Evolutionary conservation across 2,329 filamentous ascomycete species (phyloP).

Genomic region (Sclerotinia glacialis): DNA sequence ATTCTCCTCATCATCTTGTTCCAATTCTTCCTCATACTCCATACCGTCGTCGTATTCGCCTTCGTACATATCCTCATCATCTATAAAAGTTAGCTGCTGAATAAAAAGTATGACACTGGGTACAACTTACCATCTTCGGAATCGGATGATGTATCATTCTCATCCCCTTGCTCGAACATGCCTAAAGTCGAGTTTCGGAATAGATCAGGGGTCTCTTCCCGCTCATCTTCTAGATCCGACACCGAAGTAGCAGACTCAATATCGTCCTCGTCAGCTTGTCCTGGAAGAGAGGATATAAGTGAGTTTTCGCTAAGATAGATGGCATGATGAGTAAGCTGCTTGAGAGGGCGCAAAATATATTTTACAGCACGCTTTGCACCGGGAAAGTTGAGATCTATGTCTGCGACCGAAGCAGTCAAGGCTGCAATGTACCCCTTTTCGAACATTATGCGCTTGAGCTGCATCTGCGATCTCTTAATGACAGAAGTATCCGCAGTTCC

Average conservation of each 20-base stretch:
- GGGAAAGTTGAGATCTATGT: slow-evolving; percentile 92
- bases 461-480: slow-evolving; percentile 63
- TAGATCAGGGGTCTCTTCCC: slow-evolving; percentile 93
- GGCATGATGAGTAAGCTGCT: slow-evolving; percentile 81
- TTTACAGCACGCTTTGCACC: slow-evolving; percentile 92
- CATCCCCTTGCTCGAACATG: slow-evolving; percentile 82
- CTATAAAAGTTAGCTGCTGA: slow-evolving; percentile 47
- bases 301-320: slow-evolving; percentile 71
- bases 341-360: slow-evolving; percentile 87
- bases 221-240: slow-evolving; percentile 80
- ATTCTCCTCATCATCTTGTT: slow-evolving; percentile 76
- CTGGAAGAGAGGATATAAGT: slow-evolving; percentile 64
- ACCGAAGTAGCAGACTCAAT: slow-evolving; percentile 84
- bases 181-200: slow-evolving; percentile 95
- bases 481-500: slow-evolving; percentile 43
- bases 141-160: slow-evolving; percentile 74
- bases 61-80: slow-evolving; percentile 89
- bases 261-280: slow-evolving; percentile 78
- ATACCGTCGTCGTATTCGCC: slow-evolving; percentile 87
- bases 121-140: slow-evolving; percentile 54
- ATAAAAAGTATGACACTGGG: not conserved
- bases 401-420: slow-evolving; percentile 86
- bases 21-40: slow-evolving; percentile 84
- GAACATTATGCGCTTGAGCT: slow-evolving; percentile 93
- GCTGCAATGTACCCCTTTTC: slow-evolving; percentile 94